Evolutionary conservation across 768 basidiomycete species (phyloP).

Genomic region (Tricholomella constricta): DNA sequence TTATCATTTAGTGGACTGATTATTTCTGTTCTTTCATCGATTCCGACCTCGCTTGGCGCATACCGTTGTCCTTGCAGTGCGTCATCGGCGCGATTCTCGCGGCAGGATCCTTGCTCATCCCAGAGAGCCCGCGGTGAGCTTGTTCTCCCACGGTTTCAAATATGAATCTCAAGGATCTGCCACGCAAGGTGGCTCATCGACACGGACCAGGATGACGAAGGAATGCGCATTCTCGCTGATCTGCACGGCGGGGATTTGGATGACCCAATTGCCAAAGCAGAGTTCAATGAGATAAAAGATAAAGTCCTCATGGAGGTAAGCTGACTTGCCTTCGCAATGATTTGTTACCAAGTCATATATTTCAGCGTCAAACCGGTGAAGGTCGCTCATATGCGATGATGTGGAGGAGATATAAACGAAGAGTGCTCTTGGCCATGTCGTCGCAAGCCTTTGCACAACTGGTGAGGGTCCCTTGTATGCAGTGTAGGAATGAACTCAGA

Average conservation of each 20-base stretch:
- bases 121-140: conserved; percentile 76
- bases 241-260: conserved; percentile 81
- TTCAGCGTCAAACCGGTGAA: conserved; percentile 75
- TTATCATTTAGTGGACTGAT: conserved; percentile 70
- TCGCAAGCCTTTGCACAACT: conserved; percentile 55
- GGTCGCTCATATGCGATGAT: conserved; percentile 74
- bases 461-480: conserved; percentile 8
- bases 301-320: conserved; percentile 69
- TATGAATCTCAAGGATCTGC: neutral
- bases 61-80: conserved; percentile 82
- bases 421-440: conserved; percentile 93
- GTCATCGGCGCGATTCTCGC: conserved; percentile 79
- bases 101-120: conserved; percentile 75
- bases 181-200: conserved; percentile 83
- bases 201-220: conserved; percentile 78
- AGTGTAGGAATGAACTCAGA: neutral
- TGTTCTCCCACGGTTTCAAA: neutral
- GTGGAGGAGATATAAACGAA: conserved; percentile 85
- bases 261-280: conserved; percentile 66
- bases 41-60: conserved; percentile 80
- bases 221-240: conserved; percentile 84
- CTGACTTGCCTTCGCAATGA: too few relatives aligned
- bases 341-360: too few relatives aligned
- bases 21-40: conserved; percentile 87
- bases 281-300: conserved; percentile 89